Conservation (phyloP, 805 yeast species). For the Lachancea waltii region DNA sequence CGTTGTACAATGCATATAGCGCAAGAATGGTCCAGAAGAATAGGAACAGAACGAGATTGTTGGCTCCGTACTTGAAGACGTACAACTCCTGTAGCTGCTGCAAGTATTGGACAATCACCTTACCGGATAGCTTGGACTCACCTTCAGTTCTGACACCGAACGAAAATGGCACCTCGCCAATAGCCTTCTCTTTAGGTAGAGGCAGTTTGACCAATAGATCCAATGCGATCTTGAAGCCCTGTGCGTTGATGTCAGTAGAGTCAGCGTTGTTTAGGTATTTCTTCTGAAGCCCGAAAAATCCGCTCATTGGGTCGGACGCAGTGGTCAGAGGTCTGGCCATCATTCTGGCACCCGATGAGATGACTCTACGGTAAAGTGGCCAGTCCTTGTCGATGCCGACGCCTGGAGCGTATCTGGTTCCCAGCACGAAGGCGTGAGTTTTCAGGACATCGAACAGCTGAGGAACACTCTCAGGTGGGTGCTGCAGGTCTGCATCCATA, state of each 20-base stretch:
- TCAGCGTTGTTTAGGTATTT: slow-evolving; percentile 35
- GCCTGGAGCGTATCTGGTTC: slow-evolving; percentile 50
- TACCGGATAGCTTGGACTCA: slow-evolving; percentile 44
- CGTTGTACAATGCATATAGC: slow-evolving; percentile 27
- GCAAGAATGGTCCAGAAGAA: slow-evolving; percentile 28
- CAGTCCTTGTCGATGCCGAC: slow-evolving; percentile 49
- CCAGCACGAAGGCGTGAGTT: slow-evolving; percentile 40
- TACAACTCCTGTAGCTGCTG: slow-evolving; percentile 43
- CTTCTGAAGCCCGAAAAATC: slow-evolving; percentile 46
- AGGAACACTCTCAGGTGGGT: slow-evolving; percentile 48
- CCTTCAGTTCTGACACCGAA: slow-evolving; percentile 51
- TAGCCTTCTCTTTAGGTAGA: slow-evolving; percentile 26
- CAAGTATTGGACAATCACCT: slow-evolving; percentile 43
- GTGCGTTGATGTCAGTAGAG: slow-evolving; percentile 34
- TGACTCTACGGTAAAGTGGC: slow-evolving; percentile 46
- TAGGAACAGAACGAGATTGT: slow-evolving; percentile 32
- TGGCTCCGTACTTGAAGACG: slow-evolving; percentile 40
- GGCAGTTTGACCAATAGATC: slow-evolving; percentile 44
- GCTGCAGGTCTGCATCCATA: slow-evolving; percentile 51
- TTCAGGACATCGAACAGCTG: slow-evolving; percentile 37
- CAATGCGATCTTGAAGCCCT: slow-evolving; percentile 46
- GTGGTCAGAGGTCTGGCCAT: slow-evolving; percentile 44
- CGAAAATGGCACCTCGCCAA: slow-evolving; percentile 45
- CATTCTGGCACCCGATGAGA: slow-evolving; percentile 43
- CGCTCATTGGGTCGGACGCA: slow-evolving; percentile 51